phyloP scores from a whole-genome alignment of 2,329 filamentous ascomycete genomes.

The Penicillium sp. region DNA sequence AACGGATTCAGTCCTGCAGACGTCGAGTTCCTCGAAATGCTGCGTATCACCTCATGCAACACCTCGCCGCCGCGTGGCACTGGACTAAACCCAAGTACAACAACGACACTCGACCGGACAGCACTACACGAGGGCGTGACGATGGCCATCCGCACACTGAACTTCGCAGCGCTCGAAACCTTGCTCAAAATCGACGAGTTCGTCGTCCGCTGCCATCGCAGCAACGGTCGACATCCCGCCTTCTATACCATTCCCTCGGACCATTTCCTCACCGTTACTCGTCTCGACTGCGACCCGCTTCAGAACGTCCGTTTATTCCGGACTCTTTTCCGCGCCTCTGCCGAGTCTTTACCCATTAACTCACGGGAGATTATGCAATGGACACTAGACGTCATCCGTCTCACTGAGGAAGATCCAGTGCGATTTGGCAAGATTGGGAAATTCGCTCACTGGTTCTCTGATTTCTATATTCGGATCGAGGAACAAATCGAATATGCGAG shows the following conservation, averaged over 20 bases:
- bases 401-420: not conserved
- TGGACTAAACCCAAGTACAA: not conserved
- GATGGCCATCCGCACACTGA: slow-evolving; percentile 34
- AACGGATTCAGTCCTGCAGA: slow-evolving; percentile 30
- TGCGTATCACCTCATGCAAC: slow-evolving; percentile 30
- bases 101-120: slow-evolving; percentile 25
- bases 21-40: slow-evolving; percentile 33
- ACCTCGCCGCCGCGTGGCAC: not conserved
- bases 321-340: slow-evolving; percentile 35
- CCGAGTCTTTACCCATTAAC: slow-evolving; percentile 37
- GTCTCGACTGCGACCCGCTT: slow-evolving; percentile 17
- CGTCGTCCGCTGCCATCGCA: slow-evolving; percentile 15
- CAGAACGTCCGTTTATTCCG: slow-evolving; percentile 28
- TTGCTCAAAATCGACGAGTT: slow-evolving; percentile 41
- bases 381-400: slow-evolving; percentile 26
- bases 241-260: slow-evolving; percentile 31
- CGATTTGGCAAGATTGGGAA: slow-evolving; percentile 9
- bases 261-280: slow-evolving; percentile 33
- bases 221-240: no score
- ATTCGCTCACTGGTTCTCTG: slow-evolving; percentile 35
- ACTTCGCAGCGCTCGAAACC: slow-evolving; percentile 29
- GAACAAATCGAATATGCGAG: slow-evolving; percentile 17
- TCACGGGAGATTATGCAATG: slow-evolving; percentile 36
- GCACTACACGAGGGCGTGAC: slow-evolving; percentile 40
- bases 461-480: slow-evolving; percentile 34